Conservation (phyloP, 139 green algal genomes). For the Bryopsis sp. region DNA sequence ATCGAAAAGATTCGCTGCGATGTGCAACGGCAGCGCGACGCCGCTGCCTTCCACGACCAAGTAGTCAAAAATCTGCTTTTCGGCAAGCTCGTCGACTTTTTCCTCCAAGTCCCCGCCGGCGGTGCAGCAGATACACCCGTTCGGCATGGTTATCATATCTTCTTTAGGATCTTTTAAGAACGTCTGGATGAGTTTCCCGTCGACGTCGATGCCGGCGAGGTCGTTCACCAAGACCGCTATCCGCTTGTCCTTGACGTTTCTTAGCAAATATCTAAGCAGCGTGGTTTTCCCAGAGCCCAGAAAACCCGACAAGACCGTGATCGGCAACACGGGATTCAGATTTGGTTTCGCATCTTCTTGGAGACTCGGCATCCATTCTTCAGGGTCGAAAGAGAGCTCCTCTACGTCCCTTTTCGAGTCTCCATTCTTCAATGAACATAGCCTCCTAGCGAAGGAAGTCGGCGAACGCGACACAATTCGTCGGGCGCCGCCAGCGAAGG, state of each 20-base stretch:
- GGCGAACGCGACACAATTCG: too few relatives aligned
- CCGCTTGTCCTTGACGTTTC: conserved; percentile 18
- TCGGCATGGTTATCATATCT: conserved; percentile 52
- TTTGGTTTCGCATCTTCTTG: conserved; percentile 1
- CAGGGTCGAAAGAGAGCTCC: too few relatives aligned
- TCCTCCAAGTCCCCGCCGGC: conserved; percentile 54
- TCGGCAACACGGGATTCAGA: too few relatives aligned
- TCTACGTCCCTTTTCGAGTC: too few relatives aligned
- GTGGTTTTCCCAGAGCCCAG: conserved; percentile 77
- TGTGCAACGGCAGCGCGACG: too few relatives aligned
- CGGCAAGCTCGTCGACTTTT: conserved; percentile 24
- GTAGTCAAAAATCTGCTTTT: too few relatives aligned
- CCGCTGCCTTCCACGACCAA: too few relatives aligned
- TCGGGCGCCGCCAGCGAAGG: too few relatives aligned
- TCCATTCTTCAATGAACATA: too few relatives aligned
- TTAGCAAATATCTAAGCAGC: conserved; percentile 61
- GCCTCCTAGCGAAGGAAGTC: too few relatives aligned
- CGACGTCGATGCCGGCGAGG: conserved; percentile 73
- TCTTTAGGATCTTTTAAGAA: conserved; percentile 6
- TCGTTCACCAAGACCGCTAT: conserved; percentile 76
- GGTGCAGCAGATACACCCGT: conserved; percentile 84
- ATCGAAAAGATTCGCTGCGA: too few relatives aligned
- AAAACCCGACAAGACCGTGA: conserved; percentile 54
- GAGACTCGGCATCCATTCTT: neutral
- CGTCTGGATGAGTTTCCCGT: conserved; percentile 42